phyloP scores from a whole-genome alignment of 2,329 filamentous ascomycete genomes.

The Claviceps sp. region DNA sequence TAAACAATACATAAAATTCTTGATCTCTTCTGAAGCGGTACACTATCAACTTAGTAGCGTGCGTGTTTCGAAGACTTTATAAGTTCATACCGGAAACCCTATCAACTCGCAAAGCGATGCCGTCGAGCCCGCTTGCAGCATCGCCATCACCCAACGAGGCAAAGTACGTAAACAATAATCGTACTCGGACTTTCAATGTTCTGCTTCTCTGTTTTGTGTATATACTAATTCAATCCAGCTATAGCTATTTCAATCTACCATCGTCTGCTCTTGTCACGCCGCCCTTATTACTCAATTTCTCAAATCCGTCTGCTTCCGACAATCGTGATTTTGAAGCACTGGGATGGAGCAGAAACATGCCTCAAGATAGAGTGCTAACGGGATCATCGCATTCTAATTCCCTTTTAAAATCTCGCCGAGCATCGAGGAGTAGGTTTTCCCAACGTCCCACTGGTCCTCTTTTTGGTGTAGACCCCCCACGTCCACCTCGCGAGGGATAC shows the following conservation, averaged over 20 bases:
- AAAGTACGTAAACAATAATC: slow-evolving; percentile 12
- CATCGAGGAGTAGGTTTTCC: neutral
- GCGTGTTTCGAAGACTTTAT: neutral
- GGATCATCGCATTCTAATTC: neutral
- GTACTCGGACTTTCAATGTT: neutral
- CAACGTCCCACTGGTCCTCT: slow-evolving; percentile 3
- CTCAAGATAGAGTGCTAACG: neutral
- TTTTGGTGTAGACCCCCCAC: slow-evolving; percentile 36
- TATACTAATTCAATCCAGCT: neutral
- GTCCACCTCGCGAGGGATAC: slow-evolving; percentile 37
- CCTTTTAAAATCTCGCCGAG: neutral
- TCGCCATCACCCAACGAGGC: slow-evolving; percentile 7
- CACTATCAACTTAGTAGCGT: neutral
- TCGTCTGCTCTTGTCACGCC: slow-evolving; percentile 8
- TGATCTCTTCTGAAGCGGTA: neutral
- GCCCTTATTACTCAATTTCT: slow-evolving; percentile 8
- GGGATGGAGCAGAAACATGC: slow-evolving; percentile 4
- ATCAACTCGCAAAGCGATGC: neutral
- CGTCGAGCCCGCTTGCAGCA: neutral
- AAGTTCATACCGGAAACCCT: slow-evolving; percentile 12
- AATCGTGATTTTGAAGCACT: neutral
- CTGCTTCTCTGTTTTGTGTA: neutral
- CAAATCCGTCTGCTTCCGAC: slow-evolving; percentile 3
- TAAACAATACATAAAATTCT: neutral
- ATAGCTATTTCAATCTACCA: slow-evolving; percentile 21